Evolutionary conservation across 768 basidiomycete species (phyloP).

Genomic region (Tylopilus subfusipes): DNA sequence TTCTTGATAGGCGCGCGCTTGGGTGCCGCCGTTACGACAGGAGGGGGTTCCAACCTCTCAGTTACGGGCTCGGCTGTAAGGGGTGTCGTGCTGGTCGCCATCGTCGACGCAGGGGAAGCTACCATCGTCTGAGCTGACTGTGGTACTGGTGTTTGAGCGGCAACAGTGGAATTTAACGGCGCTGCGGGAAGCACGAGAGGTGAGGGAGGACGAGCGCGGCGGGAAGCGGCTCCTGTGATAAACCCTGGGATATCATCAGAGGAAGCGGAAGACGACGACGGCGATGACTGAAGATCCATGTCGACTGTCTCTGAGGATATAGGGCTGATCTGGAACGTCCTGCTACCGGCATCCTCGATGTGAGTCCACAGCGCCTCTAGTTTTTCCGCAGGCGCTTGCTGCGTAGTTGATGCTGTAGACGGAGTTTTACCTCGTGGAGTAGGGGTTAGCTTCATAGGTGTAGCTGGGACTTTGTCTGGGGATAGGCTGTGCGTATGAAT

Average conservation of each 20-base stretch:
- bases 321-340: constrained; percentile 28
- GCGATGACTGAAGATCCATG: constrained; percentile 35
- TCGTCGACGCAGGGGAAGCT: constrained; percentile 18
- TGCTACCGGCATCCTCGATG: constrained; percentile 27
- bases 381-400: constrained; percentile 19
- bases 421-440: constrained; percentile 6
- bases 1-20: constrained; percentile 31
- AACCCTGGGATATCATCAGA: constrained; percentile 33
- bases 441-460: constrained; percentile 4
- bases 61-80: constrained; percentile 2
- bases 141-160: constrained; percentile 14
- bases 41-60: constrained; percentile 11
- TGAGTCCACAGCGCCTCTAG: constrained; percentile 13
- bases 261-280: constrained; percentile 25
- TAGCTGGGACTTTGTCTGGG: constrained; percentile 1
- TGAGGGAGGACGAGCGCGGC: constrained; percentile 23
- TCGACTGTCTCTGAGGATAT: constrained; percentile 34
- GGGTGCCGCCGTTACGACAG: neutral
- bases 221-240: constrained; percentile 30
- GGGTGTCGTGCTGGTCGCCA: constrained; percentile 8
- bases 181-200: constrained; percentile 24
- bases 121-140: constrained; percentile 14
- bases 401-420: constrained; percentile 13
- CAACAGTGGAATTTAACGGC: constrained; percentile 4
- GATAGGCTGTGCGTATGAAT: constrained; percentile 1